Evolutionary conservation across 1,139 yeast species (phyloP), one percentile per base, ranked within the genome.

Genomic region (Zygosaccharomyces sapae): DNA sequence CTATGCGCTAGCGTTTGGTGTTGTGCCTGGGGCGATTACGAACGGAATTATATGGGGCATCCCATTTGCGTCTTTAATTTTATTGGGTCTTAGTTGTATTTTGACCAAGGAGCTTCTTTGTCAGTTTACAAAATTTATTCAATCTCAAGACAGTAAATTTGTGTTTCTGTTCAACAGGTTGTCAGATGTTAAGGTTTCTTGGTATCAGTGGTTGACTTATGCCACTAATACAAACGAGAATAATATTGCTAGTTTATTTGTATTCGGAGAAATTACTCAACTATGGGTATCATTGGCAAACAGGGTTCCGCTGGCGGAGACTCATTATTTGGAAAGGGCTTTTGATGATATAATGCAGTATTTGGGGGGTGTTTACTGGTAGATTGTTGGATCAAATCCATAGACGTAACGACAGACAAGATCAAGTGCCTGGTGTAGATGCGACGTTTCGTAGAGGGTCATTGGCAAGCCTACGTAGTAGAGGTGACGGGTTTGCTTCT

Each of bases 201-300:
- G 52, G 52, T 46, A 39, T 33, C 45, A 44, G 20, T 49, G 49
- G 50, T 16, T 49, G 6, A 43, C 41, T 8, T 42, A 44, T 36
- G 49, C 52, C 7, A 43, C 48, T n/a, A 47, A 41, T 22, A 37
- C 36, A 9, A 45, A 45, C 18, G 50, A 46, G 16, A 35, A 43
- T 25, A 42, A 45, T 33, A 42, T 42, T 19, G 51, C 45, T n/a
- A 42, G 38, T 22, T 25, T 41, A 19, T 49, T 49, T 37, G 41
- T 49, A 22, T 49, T 49, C 33, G 50, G 50, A 5, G 45, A 49
- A 16, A 40, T 49, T 7, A 49, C 52, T 3, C 48, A 44, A 24
- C 43, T 49, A 20, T 42, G 47, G 37, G 42, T 49, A 20, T 46
- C 52, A 7, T 19, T 46, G 24, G 47, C 49, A 3, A 33, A 34